Evolutionary conservation across 495 filamentous ascomycete species (phyloP), one percentile per base, ranked within the genome.

Genomic region (Neurospora sp.): DNA sequence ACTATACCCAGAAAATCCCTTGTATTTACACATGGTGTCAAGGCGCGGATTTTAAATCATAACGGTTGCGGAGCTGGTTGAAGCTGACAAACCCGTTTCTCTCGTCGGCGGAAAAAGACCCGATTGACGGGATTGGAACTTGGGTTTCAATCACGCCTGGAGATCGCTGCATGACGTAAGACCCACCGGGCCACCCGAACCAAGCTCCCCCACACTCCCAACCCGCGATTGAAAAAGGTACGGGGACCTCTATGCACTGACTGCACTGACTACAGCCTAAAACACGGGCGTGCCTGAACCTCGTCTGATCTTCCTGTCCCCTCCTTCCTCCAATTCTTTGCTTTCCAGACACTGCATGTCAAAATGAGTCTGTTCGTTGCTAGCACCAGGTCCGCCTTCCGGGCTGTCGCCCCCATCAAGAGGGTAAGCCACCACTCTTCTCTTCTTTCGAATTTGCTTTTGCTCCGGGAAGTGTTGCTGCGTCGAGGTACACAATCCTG

Each of bases 281-380:
- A 27, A 35, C 22, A 39, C 40, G 31, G 38, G 10, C 39, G 31
- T 71, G 27, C 70, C 61, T 70, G 37, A 37, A 73, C 59, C 35
- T 37, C 41, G 27, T 42, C 40, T 31, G 27, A 69, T 68, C 22
- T 69, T n/a, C 41, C 41, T 40, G 14, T 31, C 53, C 41, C 53
- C 22, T 31, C 53, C 20, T n/a, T 8, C 53, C 20, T 68, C 39
- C 59, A 53, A 40, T 65, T 71, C 17, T 27, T 27, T 38, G 27
- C 17, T 71, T 68, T 65, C 42, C 53, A 65, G 53, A 37, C 53
- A 31, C 35, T 39, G 35, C n/a, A 38, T 38, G 9, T n/a, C 73
- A 76, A 14, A 37, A 82, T 83, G 77, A 80, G 78, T 48, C 38
- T 80, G 39, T 80, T 80, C 38, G 77, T 78, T 69, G 76, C 78